Evolutionary conservation across 148 eudicot genomes (phyloP), one percentile per base, ranked within the genome.

Genomic region (Limonium bicolor): DNA sequence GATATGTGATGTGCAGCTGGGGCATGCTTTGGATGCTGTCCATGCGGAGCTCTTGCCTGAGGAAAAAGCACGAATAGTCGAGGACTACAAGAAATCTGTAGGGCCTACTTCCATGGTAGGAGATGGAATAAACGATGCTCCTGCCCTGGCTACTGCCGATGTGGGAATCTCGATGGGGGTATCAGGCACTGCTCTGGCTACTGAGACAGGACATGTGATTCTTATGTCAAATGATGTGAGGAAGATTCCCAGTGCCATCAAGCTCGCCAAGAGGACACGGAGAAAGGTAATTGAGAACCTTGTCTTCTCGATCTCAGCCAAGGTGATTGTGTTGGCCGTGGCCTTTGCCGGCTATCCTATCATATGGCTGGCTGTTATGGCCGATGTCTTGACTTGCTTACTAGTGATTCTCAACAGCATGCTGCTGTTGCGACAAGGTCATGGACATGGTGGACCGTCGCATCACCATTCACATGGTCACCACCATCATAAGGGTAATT

Each of bases 141-240:
- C 93, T 8, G 99, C 99, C 9, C 65, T 90, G 48, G 95, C 93
- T 16, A 81, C 93, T 15, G 95, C 99, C 0, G 74, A 84, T 41
- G 62, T 85, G 3, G 99, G 99, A 0, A 90, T 90, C 60, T 90
- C 99, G 15, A 90, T 90, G 99, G 99, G 99, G 27, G 65, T 90
- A 5, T 84, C 99, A 0, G 99, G 99, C 0, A 80, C 99, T 0
- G 88, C 99, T 1, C 80, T 90, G 0, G 99, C 99, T 23, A 81
- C 68, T 0, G 99, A 90, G 56, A 72, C 99, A 1, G 87, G 95
- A 2, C 69, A 90, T 12, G 60, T 90, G 11, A 62, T 90, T 38
- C 77, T 90, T 7, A 85, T 90, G 95, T 74, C 99, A 2, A 85
- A 80, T 16, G 99, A 90, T 58, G 70, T 90, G 25, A 56, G 67